Percentiles rank a stretch among this genome's conserved stretches.
Evolutionary conservation across 2,329 filamentous ascomycete genomes (phyloP).

Genomic region (Penicillium sp.): DNA sequence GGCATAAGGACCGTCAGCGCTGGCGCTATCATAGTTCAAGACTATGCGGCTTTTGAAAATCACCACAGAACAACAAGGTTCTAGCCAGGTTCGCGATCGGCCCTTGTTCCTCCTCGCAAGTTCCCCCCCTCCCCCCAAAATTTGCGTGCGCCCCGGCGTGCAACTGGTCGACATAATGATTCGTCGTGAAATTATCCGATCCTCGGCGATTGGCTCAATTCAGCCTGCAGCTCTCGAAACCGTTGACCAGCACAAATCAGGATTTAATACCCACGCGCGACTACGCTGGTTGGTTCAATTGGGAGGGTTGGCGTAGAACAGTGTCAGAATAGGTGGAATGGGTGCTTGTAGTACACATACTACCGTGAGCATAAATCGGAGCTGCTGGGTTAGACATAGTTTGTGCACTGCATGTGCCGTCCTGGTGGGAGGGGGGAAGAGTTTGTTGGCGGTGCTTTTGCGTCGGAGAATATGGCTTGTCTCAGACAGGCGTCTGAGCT

Average conservation of each 20-base stretch:
- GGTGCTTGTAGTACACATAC: background rate
- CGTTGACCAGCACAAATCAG: slow-evolving; percentile 5
- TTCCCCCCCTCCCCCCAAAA: background rate
- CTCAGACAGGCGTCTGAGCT: background rate
- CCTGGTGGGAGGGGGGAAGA: too few species aligned
- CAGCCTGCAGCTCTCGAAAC: slow-evolving; percentile 1
- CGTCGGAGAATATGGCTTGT: background rate
- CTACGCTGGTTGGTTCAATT: slow-evolving; percentile 5
- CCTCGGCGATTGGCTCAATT: slow-evolving; percentile 19
- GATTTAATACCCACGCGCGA: slow-evolving; percentile 2
- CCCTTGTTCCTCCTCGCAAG: background rate
- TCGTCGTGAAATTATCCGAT: slow-evolving; percentile 21
- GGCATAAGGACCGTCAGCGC: background rate
- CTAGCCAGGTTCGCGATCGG: slow-evolving; percentile 22
- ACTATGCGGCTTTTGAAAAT: background rate
- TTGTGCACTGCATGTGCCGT: slow-evolving; percentile 4
- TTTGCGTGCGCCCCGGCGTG: slow-evolving; percentile 13
- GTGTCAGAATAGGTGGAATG: background rate
- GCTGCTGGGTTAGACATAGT: background rate
- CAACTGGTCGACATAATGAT: slow-evolving; percentile 16
- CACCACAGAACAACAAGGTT: slow-evolving; percentile 8
- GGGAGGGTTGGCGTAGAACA: background rate
- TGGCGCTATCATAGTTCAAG: background rate
- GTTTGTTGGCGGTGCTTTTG: too few species aligned
- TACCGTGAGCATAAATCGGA: slow-evolving; percentile 8